Conservation (phyloP, 2,329 filamentous ascomycete genomes). For the Orbilia ellipsospora region DNA sequence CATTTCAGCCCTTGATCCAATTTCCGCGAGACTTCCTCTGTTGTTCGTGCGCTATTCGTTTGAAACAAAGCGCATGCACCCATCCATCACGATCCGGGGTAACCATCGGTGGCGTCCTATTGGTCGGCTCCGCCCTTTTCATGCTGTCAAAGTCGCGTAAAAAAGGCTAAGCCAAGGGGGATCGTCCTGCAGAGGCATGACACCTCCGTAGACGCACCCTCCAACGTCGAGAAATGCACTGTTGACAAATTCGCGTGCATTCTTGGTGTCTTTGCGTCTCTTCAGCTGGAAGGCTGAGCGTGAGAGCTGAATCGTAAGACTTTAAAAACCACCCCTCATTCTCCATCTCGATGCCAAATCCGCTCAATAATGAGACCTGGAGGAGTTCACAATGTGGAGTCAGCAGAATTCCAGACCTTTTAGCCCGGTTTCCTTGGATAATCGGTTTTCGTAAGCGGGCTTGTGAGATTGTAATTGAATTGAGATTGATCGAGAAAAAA, state of each 20-base stretch:
- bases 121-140: conserved; percentile 43
- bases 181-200: conserved; percentile 4
- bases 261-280: not conserved
- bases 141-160: conserved; percentile 47
- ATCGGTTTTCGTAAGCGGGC: conserved; percentile 5
- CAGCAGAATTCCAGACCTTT: no score
- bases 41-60: conserved; percentile 42
- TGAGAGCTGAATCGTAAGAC: conserved; percentile 13
- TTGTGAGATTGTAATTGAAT: not conserved
- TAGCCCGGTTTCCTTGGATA: not conserved
- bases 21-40: conserved; percentile 47
- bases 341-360: not conserved
- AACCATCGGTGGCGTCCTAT: conserved; percentile 28
- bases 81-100: conserved; percentile 49
- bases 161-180: conserved; percentile 26
- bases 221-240: conserved; percentile 13
- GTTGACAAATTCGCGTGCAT: conserved; percentile 48
- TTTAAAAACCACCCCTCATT: not conserved
- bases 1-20: conserved; percentile 52
- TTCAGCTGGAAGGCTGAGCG: conserved; percentile 46
- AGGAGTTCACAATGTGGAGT: no score
- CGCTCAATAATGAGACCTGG: not conserved
- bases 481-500: no score
- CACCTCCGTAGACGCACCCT: conserved; percentile 16
- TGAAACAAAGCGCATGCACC: conserved; percentile 48